These are phyloP conservation scores for Candida vaughaniae DNA, from an alignment of 805 yeast species.

Conservation along the genomic window DNA sequence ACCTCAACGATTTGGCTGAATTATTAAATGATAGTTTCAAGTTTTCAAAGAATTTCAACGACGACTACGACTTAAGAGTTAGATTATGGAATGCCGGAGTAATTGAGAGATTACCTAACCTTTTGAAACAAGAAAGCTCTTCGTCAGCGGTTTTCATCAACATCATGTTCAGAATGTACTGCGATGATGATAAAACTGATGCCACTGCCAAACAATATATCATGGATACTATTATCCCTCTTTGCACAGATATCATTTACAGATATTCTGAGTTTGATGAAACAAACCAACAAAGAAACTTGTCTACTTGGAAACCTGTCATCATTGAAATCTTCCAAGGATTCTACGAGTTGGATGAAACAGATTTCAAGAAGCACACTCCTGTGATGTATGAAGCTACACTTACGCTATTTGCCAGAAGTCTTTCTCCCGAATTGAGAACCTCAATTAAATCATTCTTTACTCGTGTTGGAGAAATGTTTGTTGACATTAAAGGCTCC, in stretches of 20 bases:
- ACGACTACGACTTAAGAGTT: conserved; percentile 83
- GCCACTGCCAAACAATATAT: conserved; percentile 48
- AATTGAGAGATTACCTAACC: conserved; percentile 87
- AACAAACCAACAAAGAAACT: conserved; percentile 73
- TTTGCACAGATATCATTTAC: conserved; percentile 68
- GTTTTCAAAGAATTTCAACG: conserved; percentile 86
- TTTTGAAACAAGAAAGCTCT: conserved; percentile 87
- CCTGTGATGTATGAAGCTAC: conserved; percentile 62
- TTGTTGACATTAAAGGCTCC: conserved; percentile 18
- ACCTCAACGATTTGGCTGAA: conserved; percentile 58
- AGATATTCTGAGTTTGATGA: conserved; percentile 75
- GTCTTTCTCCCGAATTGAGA: conserved; percentile 60
- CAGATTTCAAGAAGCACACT: conserved; percentile 60
- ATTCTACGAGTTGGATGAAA: conserved; percentile 70
- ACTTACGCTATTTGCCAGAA: conserved; percentile 58
- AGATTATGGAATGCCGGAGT: conserved; percentile 89
- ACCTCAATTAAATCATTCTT: conserved; percentile 60
- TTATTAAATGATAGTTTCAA: conserved; percentile 67
- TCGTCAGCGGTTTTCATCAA: conserved; percentile 85
- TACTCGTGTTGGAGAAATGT: conserved; percentile 47
- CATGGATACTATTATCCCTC: conserved; percentile 54
- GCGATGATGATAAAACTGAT: conserved; percentile 55
- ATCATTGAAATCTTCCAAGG: conserved; percentile 86
- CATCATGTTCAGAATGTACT: conserved; percentile 75
- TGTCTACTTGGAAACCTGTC: conserved; percentile 88